A percentile compares a stretch with the other conserved stretches of the same genome.
These are phyloP conservation scores for Termitomyces sp. DNA, from an alignment of 768 basidiomycete species.

Conservation along the genomic window DNA sequence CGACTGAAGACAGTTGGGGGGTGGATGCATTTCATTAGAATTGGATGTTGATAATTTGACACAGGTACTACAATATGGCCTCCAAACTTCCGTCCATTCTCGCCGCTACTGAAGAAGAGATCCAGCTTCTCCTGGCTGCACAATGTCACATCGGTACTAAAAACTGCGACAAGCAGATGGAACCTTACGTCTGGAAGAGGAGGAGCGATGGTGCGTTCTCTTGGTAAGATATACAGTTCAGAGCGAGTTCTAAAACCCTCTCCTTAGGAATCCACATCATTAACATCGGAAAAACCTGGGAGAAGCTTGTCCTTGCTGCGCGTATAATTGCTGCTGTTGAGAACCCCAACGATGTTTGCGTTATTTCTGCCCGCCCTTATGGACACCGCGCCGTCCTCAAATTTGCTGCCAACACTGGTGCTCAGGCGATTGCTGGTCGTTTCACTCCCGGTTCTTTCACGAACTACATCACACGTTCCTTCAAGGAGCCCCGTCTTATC, in stretches of 20 bases:
- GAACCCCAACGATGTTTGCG: constrained; percentile 97
- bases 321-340: constrained; percentile 96
- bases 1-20: constrained; percentile 26
- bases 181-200: constrained; percentile 96
- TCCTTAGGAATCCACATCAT: constrained; percentile 85
- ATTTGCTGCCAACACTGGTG: constrained; percentile 96
- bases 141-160: constrained; percentile 97
- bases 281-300: constrained; percentile 99
- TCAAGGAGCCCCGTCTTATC: constrained; percentile 99
- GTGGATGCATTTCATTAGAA: constrained; percentile 31
- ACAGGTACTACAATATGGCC: constrained; percentile 44
- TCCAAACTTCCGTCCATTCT: constrained; percentile 94
- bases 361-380: constrained; percentile 97
- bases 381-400: constrained; percentile 99
- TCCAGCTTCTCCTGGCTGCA: constrained; percentile 89
- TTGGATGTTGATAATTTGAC: constrained; percentile 30
- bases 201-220: constrained; percentile 78
- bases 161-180: constrained; percentile 99
- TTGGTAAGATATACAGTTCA: neutral
- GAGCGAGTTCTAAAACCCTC: constrained; percentile 7
- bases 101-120: constrained; percentile 95
- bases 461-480: constrained; percentile 99
- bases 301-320: constrained; percentile 97
- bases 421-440: constrained; percentile 97
- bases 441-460: constrained; percentile 99